phyloP scores from a whole-genome alignment of 345 rosid species.

The Dimocarpus longan region DNA sequence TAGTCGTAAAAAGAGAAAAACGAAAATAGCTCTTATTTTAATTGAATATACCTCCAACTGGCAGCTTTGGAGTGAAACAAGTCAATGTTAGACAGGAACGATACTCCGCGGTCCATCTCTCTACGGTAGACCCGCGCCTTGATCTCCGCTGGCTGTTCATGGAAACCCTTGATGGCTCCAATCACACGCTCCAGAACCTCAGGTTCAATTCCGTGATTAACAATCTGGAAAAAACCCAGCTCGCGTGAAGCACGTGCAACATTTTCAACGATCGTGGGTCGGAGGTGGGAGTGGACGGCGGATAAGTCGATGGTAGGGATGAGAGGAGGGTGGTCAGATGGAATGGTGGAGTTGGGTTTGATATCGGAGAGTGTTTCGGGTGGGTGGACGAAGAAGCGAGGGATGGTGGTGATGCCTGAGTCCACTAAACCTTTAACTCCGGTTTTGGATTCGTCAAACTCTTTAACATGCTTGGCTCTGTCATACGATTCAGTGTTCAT shows the following conservation, averaged over 20 bases:
- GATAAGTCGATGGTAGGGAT: constrained; percentile 1
- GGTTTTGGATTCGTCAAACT: constrained; percentile 4
- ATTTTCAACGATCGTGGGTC: background rate
- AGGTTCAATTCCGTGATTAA: background rate
- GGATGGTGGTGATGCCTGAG: background rate
- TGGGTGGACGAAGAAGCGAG: background rate
- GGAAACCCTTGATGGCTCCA: background rate
- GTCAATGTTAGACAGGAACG: background rate
- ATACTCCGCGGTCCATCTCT: background rate
- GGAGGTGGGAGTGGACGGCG: background rate
- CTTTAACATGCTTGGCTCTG: background rate
- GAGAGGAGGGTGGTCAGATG: background rate
- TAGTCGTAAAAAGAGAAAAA: too few relatives aligned
- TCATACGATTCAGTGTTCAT: background rate
- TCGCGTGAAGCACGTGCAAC: background rate
- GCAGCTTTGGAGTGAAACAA: background rate
- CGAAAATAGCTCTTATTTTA: too few relatives aligned
- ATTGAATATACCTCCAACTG: background rate
- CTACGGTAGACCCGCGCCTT: background rate
- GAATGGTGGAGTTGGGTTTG: background rate
- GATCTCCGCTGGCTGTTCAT: background rate
- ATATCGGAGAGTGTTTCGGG: background rate
- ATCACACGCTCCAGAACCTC: background rate
- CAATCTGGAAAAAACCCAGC: background rate
- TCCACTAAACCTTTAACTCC: background rate